Base-by-base conservation (phyloP, 2,329 filamentous ascomycete genomes). In the Paramyrothecium sp. region DNA sequence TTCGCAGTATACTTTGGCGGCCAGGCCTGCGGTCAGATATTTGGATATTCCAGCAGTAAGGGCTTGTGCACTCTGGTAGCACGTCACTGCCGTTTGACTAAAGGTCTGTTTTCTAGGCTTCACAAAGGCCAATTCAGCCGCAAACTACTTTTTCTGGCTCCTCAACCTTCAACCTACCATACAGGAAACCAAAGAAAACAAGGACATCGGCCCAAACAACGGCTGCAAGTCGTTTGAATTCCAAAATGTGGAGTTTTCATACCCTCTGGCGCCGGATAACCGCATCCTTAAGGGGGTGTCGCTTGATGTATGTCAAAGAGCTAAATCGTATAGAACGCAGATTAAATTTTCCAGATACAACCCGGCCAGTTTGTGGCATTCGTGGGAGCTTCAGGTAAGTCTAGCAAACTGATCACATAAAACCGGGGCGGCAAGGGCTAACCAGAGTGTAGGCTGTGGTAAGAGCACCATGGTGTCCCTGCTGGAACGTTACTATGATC, bases 391-490 rank as follows among this genome's bases (percentile, higher is more conserved):
- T 54, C 55, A 10, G 58, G 51, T 41, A 20, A 30, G 30, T 38
- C 7, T 33, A 7, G 5, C 20, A 17, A 17, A 22, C 21, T 16
- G 21, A 4, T n/a, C 4, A 11, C 11, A 51, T 17, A 5, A 20
- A 49, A 12, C 26, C n/a, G n/a, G n/a, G n/a, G n/a, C n/a, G n/a
- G n/a, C n/a, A n/a, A n/a, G 16, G 17, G 26, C 49, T 51, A 7
- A 51, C 22, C 16, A 30, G 22, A 21, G 12, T 8, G 12, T 77
- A 1, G 81, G 83, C 7, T 82, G 80, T 55, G 83, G 82, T 0
- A 88, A 88, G 65, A 83, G 79, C 2, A 87, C 84, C 1, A 81
- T 84, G 48, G 76, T 88, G 51, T 77, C 79, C 11, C 68, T 81
- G 50, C 64, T 81, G 1, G 73, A 78, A 58, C 71, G 76, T 0